A percentile compares a stretch with the other conserved stretches of the same genome.
phyloP scores from a whole-genome alignment of 768 basidiomycete species.

The Sporobolomyces phaffii region DNA sequence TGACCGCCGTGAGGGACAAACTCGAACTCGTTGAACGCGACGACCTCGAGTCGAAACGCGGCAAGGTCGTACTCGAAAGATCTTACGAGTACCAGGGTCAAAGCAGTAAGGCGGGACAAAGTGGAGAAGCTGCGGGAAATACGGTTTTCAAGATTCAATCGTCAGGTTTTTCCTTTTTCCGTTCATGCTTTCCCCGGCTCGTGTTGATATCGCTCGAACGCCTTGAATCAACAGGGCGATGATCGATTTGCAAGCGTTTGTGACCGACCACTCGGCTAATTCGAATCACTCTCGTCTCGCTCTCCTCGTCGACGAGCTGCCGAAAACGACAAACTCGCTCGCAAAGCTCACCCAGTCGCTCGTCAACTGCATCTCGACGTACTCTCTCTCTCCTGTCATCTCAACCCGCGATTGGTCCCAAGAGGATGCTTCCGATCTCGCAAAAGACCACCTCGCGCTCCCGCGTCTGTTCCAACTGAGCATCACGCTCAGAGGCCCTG shows the following conservation, averaged over 20 bases:
- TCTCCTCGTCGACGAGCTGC: constrained; percentile 24
- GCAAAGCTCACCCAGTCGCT: constrained; percentile 10
- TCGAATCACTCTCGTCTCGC: constrained; percentile 8
- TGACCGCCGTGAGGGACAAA: not conserved
- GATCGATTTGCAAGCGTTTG: constrained; percentile 27
- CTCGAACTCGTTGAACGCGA: not conserved
- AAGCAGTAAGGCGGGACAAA: not conserved
- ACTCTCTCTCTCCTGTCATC: constrained; percentile 2
- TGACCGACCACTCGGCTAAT: constrained; percentile 10
- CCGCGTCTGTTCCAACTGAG: constrained; percentile 33
- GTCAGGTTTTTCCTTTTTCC: not conserved
- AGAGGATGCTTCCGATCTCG: constrained; percentile 6
- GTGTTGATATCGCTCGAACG: no score
- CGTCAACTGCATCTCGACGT: constrained; percentile 4
- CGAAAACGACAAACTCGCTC: not conserved
- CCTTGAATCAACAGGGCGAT: constrained; percentile 1
- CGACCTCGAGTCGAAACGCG: not conserved
- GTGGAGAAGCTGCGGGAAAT: not conserved
- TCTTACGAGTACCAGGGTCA: constrained; percentile 22
- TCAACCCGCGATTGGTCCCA: constrained; percentile 2
- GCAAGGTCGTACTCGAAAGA: constrained; percentile 20
- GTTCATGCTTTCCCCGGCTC: not conserved
- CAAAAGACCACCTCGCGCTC: constrained; percentile 5
- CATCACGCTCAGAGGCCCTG: constrained; percentile 17
- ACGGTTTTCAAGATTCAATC: constrained; percentile 27